These are phyloP conservation scores for Candida freyschussii DNA, from an alignment of 1,139 yeast genomes.

Conservation along the genomic window DNA sequence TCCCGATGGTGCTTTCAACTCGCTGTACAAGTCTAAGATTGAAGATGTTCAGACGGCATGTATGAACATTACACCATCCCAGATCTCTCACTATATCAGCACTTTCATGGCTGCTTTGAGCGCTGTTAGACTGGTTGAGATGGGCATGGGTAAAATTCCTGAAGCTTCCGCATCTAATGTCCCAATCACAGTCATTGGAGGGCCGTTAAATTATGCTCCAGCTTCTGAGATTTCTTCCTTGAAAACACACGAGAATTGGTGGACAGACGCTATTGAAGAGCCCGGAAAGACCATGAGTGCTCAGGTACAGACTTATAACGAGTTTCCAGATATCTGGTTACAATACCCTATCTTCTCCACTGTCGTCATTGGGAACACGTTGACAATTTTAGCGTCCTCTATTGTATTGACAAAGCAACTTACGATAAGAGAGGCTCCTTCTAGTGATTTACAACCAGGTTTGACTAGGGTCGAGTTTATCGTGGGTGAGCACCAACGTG, in stretches of 20 bases:
- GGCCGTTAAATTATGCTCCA: constrained; percentile 25
- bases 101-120: constrained; percentile 21
- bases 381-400: constrained; percentile 23
- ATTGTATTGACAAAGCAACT: constrained; percentile 18
- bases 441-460: constrained; percentile 6
- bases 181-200: constrained; percentile 25
- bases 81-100: constrained; percentile 17
- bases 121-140: constrained; percentile 17
- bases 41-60: constrained; percentile 20
- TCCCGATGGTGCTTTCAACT: constrained; percentile 25
- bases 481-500: constrained; percentile 9
- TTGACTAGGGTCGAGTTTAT: constrained; percentile 14
- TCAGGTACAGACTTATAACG: constrained; percentile 19
- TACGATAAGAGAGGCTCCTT: constrained; percentile 8
- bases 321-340: constrained; percentile 37
- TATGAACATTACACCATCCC: constrained; percentile 13
- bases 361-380: constrained; percentile 26
- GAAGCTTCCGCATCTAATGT: constrained; percentile 14
- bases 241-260: constrained; percentile 27
- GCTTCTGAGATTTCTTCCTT: constrained; percentile 20
- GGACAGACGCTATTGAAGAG: constrained; percentile 25
- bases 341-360: constrained; percentile 35
- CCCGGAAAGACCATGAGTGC: constrained; percentile 21
- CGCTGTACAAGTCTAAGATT: constrained; percentile 24
- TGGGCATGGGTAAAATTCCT: constrained; percentile 23